Base-by-base conservation (phyloP, 495 filamentous ascomycete genomes). In the Trichoderma erinaceum region DNA sequence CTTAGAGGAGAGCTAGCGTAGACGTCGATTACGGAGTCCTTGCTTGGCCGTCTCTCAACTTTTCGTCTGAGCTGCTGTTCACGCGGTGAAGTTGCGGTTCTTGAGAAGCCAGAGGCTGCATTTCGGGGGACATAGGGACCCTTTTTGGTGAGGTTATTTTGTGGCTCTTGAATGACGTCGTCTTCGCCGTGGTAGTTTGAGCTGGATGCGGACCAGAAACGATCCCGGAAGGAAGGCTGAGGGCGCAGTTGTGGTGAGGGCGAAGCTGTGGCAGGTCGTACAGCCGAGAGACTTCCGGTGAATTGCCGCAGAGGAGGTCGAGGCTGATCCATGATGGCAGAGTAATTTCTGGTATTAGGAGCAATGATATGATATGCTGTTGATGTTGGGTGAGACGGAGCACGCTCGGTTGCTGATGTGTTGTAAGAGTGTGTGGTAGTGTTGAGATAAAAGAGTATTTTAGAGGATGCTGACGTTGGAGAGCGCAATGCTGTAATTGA, bases 61-160 rank as follows among this genome's bases (percentile, higher is more conserved):
- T 23, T 35, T 11, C 15, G 58, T 63, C 32, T 41, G 29, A n/a
- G 13, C 29, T 25, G 13, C 29, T 25, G 64, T 35, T 41, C 38
- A 35, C 35, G 64, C 25, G 18, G 64, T 18, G 64, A 8, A 0
- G 35, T 15, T 18, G 64, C 32, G 5, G 64, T 65, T 65, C 64
- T 65, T 15, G 35, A 41, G 32, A 65, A 65, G 64, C 64, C 41
- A 23, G 64, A 41, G 64, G 64, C 64, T n/a, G 64, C 64, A 18
- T 65, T 41, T 4, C 4, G 10, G 35, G 64, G 64, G 23, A 46
- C 64, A 16, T 65, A 65, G 38, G 64, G 21, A 32, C 21, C n/a
- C 29, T 46, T 65, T 43, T 32, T 41, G 2, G 12, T n/a, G 64
- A 35, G 35, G 10, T 65, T 65, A 5, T 7, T 11, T 13, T 27